Evolutionary conservation across 768 basidiomycete genomes (phyloP).

Genomic region (Candolleomyces aberdarensis): DNA sequence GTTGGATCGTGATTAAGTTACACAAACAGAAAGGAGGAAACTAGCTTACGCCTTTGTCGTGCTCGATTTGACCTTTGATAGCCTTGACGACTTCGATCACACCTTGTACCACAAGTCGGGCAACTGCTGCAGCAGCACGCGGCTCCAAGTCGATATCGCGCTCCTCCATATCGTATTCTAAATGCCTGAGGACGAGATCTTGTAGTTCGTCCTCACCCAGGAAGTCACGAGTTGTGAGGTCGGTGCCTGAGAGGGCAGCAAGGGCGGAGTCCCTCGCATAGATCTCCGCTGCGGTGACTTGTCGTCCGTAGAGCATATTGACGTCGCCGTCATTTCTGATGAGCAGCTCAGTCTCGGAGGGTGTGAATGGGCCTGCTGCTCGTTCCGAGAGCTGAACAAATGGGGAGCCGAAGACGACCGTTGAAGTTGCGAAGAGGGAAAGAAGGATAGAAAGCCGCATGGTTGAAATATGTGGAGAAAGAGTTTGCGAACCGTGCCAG

Average conservation of each 20-base stretch:
- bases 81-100: neutral
- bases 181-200: neutral
- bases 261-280: neutral
- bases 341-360: neutral
- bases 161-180: neutral
- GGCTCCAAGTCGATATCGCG: neutral
- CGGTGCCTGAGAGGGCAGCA: neutral
- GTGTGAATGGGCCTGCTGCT: no score
- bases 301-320: neutral
- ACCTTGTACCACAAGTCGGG: neutral
- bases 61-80: neutral
- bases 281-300: neutral
- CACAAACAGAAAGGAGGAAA: neutral
- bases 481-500: no score
- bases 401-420: neutral
- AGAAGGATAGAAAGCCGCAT: no score
- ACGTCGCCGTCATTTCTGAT: slow-evolving; percentile 1
- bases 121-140: neutral
- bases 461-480: no score
- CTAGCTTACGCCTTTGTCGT: neutral
- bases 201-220: neutral
- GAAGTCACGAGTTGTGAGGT: neutral
- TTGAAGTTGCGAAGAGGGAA: no score
- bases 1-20: neutral
- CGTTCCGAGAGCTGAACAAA: neutral